A percentile compares a stretch with the other conserved stretches of the same genome.
phyloP scores from a whole-genome alignment of 441 rosid species.

The Gossypium gossypioides region DNA sequence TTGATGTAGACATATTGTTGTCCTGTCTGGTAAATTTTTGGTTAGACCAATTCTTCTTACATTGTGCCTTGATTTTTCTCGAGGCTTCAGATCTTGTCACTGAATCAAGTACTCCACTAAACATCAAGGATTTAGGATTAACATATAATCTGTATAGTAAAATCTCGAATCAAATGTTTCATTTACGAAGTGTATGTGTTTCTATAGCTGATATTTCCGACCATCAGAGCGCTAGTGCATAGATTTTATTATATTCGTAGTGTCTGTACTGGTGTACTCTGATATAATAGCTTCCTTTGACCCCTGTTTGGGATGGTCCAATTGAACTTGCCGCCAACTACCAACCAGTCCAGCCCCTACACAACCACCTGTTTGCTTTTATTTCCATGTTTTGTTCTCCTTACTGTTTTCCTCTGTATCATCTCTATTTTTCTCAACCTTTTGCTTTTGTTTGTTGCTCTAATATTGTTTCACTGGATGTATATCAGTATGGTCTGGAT shows the following conservation, averaged over 20 bases:
- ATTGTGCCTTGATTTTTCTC: background rate
- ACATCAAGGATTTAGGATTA: background rate
- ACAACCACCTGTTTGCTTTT: background rate
- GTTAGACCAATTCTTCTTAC: background rate
- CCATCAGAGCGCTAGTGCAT: background rate
- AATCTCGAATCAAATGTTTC: background rate
- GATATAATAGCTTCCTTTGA: background rate
- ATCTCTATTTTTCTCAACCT: background rate
- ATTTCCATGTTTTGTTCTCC: background rate
- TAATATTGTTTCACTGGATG: slow-evolving; percentile 13
- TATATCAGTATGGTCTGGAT: slow-evolving; percentile 82
- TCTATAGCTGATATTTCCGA: background rate
- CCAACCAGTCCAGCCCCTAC: background rate
- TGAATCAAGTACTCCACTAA: background rate
- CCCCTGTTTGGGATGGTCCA: background rate
- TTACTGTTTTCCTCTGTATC: background rate
- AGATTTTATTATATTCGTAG: background rate
- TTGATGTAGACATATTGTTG: background rate
- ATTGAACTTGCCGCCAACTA: background rate
- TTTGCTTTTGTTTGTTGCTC: slow-evolving; percentile 3
- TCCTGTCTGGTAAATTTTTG: background rate
- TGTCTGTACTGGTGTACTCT: background rate
- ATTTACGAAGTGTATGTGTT: background rate
- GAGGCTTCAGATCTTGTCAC: background rate
- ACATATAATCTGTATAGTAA: background rate